A percentile compares a stretch with the other conserved stretches of the same genome.
phyloP scores from a whole-genome alignment of 441 rosid species.

The Mallotus japonicus region DNA sequence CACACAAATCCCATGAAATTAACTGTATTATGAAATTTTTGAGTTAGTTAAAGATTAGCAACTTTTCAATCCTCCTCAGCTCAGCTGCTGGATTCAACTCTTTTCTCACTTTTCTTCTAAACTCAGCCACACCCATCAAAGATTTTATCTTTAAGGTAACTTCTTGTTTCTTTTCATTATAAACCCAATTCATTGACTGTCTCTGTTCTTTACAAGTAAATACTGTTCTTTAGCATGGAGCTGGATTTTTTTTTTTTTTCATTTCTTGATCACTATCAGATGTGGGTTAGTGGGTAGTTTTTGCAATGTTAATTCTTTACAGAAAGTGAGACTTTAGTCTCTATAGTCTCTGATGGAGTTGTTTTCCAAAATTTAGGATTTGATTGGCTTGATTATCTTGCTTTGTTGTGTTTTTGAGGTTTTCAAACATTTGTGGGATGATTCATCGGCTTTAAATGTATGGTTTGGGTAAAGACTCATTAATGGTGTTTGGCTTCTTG shows the following conservation, averaged over 20 bases:
- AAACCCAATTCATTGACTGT: conserved; percentile 13
- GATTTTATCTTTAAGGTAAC: conserved; percentile 26
- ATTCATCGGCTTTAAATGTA: background rate
- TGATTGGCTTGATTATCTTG: conserved; percentile 1
- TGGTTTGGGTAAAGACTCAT: conserved; percentile 3
- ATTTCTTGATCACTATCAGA: background rate
- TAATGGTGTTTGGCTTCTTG: conserved; percentile 14
- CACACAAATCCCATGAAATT: conserved; percentile 27
- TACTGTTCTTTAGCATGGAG: background rate
- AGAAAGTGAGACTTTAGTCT: background rate
- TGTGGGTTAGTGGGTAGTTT: background rate
- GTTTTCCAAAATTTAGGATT: background rate
- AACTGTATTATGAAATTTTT: conserved; percentile 36
- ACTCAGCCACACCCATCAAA: conserved; percentile 12
- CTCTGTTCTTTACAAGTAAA: background rate
- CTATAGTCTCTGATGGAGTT: background rate
- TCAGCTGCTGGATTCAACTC: background rate
- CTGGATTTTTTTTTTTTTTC: background rate
- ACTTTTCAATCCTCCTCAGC: background rate
- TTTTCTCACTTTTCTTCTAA: background rate
- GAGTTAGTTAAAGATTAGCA: conserved; percentile 15
- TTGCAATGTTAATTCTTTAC: background rate
- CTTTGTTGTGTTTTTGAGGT: background rate
- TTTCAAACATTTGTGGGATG: background rate
- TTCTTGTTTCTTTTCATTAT: background rate